Base-by-base conservation (phyloP, 1,284 basidiomycete species). In the Rhodofomes roseus region DNA sequence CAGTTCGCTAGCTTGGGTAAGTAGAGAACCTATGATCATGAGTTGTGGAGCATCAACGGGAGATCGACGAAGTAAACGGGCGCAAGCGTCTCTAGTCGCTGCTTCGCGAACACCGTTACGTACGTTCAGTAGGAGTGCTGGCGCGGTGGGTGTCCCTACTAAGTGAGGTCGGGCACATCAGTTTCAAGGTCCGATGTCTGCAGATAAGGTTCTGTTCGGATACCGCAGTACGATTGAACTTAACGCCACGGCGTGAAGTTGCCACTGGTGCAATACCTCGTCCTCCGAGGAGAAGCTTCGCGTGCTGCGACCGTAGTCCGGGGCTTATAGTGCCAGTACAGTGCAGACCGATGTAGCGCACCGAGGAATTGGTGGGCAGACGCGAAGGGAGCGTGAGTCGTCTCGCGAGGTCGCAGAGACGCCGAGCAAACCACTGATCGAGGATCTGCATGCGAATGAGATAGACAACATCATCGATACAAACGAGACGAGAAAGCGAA, bases 391-490 rank as follows among this genome's bases (percentile, higher is more conserved):
- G n/a, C n/a, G n/a, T n/a, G n/a, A n/a, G n/a, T n/a, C n/a, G n/a
- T n/a, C n/a, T n/a, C n/a, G n/a, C n/a, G n/a, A n/a, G n/a, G n/a
- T n/a, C n/a, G n/a, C n/a, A n/a, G n/a, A n/a, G 14, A 6, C 12
- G 37, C 37, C 37, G 7, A 39, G 7, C 12, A 6, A 4, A 14
- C 37, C 37, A 39, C 12, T 18, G 37, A 18, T 18, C 37, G 16
- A 39, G 16, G 39, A 58, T 58, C 57, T 58, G 39, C 48, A 58
- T n/a, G 41, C 22, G 40, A 54, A 53, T 50, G 48, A 56, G 25
- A 54, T 39, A 46, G 29, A 58, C 40, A 62, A 50, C 37, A 59
- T 51, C 37, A 43, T 22, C 57, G 43, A 58, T 58, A 23, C 50
- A 54, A 46, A 18, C 31, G 56, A 20, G 34, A 22, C 4, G 50